A percentile compares a stretch with the other conserved stretches of the same genome.
Evolutionary conservation across 2,329 filamentous ascomycete genomes (phyloP).

Genomic region (Verticillium isaacii): DNA sequence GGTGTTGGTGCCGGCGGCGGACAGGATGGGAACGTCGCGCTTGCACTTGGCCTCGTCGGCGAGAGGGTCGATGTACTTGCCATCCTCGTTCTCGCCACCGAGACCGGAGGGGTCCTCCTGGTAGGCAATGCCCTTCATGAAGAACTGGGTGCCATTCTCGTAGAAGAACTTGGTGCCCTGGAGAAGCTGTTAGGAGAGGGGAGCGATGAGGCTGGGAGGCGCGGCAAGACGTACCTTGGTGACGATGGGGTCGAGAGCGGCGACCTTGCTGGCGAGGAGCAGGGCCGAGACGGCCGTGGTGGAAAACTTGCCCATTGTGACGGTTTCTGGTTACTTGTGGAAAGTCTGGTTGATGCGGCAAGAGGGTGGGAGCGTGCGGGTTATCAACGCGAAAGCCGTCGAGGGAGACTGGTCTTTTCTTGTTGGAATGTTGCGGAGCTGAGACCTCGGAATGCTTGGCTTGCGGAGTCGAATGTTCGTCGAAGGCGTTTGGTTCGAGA

Average conservation of each 20-base stretch:
- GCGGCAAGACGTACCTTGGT: conserved; percentile 54
- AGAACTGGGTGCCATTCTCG: conserved; percentile 64
- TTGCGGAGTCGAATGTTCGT: neutral
- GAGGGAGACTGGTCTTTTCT: neutral
- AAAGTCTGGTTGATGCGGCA: neutral
- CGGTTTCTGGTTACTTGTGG: neutral
- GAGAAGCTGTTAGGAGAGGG: conserved; percentile 4
- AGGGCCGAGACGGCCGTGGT: conserved; percentile 31
- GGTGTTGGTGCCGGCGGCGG: conserved; percentile 78
- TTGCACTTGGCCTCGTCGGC: conserved; percentile 66
- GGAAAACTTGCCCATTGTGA: conserved; percentile 10
- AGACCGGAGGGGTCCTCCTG: conserved; percentile 70
- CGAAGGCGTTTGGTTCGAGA: neutral
- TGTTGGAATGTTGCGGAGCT: neutral
- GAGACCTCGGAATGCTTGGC: neutral
- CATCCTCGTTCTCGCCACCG: conserved; percentile 40
- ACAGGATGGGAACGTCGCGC: conserved; percentile 79
- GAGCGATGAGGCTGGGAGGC: neutral
- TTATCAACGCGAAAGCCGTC: neutral
- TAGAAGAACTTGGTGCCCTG: conserved; percentile 86
- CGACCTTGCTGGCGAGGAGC: conserved; percentile 34
- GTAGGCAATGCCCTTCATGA: conserved; percentile 91
- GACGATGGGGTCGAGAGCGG: conserved; percentile 52
- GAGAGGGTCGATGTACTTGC: conserved; percentile 76
- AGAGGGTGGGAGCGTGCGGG: neutral